Conservation (phyloP, 176 grass and related monocot genomes). For the Oryza australiensis region DNA sequence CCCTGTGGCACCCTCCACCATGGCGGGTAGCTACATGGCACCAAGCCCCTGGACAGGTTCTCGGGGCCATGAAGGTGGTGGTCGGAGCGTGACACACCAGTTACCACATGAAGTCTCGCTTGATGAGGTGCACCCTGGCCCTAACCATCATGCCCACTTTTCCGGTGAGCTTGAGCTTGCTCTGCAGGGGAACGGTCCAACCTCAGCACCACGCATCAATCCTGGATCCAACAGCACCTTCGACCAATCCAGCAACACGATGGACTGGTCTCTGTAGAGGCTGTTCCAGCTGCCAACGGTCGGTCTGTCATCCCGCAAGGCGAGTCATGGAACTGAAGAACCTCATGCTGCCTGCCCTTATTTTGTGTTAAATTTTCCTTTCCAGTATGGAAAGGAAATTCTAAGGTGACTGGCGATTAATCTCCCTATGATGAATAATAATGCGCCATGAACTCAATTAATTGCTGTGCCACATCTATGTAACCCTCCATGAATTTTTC, state of each 20-base stretch:
- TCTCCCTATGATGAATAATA: constrained; percentile 16
- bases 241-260: constrained; percentile 49
- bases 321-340: constrained; percentile 35
- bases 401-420: constrained; percentile 2
- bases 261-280: constrained; percentile 74
- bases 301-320: neutral
- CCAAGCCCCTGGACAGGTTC: constrained; percentile 51
- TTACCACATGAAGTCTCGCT: constrained; percentile 59
- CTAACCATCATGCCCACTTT: constrained; percentile 61
- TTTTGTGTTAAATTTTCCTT: constrained; percentile 32
- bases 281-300: neutral
- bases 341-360: constrained; percentile 6
- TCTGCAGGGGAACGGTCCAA: constrained; percentile 63
- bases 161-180: constrained; percentile 92
- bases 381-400: constrained; percentile 6
- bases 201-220: constrained; percentile 25
- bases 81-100: constrained; percentile 32
- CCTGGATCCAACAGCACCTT: constrained; percentile 44
- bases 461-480: constrained; percentile 24
- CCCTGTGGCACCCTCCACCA: constrained; percentile 48
- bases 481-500: constrained; percentile 32
- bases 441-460: constrained; percentile 35
- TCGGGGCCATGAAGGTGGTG: constrained; percentile 31
- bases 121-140: constrained; percentile 43
- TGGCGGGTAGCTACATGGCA: constrained; percentile 48